These are phyloP conservation scores for Lactarius hengduanensis DNA, from an alignment of 768 basidiomycete species.

Conservation along the genomic window DNA sequence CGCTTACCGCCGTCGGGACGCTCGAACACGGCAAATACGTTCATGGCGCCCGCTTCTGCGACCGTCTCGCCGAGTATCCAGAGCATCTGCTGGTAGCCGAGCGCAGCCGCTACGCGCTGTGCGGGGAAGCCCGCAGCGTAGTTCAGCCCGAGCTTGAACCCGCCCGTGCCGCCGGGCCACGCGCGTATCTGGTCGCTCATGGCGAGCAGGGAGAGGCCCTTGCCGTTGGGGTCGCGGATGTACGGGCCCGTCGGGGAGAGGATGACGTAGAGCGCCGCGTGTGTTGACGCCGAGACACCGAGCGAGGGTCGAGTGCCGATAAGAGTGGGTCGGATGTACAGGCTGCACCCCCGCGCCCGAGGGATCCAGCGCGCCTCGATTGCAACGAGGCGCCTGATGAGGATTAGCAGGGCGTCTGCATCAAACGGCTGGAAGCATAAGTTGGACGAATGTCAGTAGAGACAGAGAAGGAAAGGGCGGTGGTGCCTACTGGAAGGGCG, in stretches of 20 bases:
- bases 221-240: slow-evolving; percentile 35
- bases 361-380: slow-evolving; percentile 89
- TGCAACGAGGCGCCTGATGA: slow-evolving; percentile 64
- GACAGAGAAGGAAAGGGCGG: background rate
- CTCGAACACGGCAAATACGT: slow-evolving; percentile 47
- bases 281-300: slow-evolving; percentile 71
- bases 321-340: slow-evolving; percentile 85
- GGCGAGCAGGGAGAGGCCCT: slow-evolving; percentile 42
- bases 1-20: slow-evolving; percentile 39
- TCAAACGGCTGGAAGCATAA: slow-evolving; percentile 41
- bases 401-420: slow-evolving; percentile 45
- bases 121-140: slow-evolving; percentile 39
- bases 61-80: slow-evolving; percentile 46
- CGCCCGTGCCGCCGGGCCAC: slow-evolving; percentile 52
- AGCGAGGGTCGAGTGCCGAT: slow-evolving; percentile 51
- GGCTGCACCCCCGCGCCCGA: slow-evolving; percentile 61
- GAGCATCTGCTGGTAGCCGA: slow-evolving; percentile 50
- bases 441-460: background rate
- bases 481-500: slow-evolving; percentile 60
- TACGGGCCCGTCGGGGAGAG: slow-evolving; percentile 60
- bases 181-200: slow-evolving; percentile 47
- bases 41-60: slow-evolving; percentile 48
- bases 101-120: slow-evolving; percentile 45
- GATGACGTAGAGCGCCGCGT: slow-evolving; percentile 86
- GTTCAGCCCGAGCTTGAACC: slow-evolving; percentile 46